Evolutionary conservation across 225 moss, liverwort and hornwort species (phyloP).

Genomic region (Pseudoscleropodium purum): DNA sequence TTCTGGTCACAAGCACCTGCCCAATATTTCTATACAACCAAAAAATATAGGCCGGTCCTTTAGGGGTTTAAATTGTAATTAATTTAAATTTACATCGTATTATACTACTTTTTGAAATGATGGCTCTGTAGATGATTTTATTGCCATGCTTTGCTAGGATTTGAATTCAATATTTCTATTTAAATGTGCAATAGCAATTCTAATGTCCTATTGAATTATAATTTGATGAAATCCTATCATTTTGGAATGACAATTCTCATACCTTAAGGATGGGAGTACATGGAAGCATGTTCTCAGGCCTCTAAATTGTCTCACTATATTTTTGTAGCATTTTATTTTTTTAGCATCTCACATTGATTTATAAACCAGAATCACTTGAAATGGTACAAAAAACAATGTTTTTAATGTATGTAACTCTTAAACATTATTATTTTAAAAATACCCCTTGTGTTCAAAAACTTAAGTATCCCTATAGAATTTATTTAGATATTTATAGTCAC

Average conservation of each 20-base stretch:
- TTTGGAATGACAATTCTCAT: rapidly evolving
- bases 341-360: neutral
- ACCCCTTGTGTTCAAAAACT: too few relatives aligned
- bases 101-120: neutral
- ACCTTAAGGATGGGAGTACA: too few relatives aligned
- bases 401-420: neutral
- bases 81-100: neutral
- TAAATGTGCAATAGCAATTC: neutral
- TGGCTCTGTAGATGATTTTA: neutral
- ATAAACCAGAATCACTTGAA: neutral
- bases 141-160: neutral
- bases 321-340: too few relatives aligned
- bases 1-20: too few relatives aligned
- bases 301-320: too few relatives aligned
- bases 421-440: too few relatives aligned
- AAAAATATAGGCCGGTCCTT: too few relatives aligned
- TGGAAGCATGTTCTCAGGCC: neutral
- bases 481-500: neutral
- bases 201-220: neutral
- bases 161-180: neutral
- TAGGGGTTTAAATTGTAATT: neutral
- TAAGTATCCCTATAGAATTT: too few relatives aligned
- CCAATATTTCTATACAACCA: too few relatives aligned
- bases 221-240: neutral
- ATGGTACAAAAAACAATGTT: neutral